A percentile compares a stretch with the other conserved stretches of the same genome.
Evolutionary conservation across 805 yeast genomes (phyloP).

Genomic region (Candida sanyiensis): DNA sequence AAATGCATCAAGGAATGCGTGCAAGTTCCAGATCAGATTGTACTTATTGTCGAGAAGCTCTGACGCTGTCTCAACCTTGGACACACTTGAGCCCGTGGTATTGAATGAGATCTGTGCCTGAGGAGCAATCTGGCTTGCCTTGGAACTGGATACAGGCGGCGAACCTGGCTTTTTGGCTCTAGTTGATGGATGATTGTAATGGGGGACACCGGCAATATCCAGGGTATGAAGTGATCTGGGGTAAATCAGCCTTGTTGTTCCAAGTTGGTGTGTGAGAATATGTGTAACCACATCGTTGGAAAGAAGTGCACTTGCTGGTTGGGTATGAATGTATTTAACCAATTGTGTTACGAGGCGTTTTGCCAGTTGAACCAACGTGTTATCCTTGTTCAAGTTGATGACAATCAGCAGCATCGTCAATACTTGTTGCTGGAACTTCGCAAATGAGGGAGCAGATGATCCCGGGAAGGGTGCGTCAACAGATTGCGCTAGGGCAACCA

Average conservation of each 20-base stretch:
- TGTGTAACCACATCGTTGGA: neutral
- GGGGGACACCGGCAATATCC: constrained; percentile 4
- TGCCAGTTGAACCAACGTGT: neutral
- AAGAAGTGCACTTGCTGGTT: constrained; percentile 1
- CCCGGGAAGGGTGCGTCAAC: neutral
- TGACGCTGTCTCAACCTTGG: constrained; percentile 1
- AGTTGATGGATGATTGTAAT: neutral
- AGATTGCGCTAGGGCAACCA: neutral
- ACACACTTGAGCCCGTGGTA: neutral
- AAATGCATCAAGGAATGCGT: constrained; percentile 33
- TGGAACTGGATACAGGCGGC: neutral
- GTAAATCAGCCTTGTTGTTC: neutral
- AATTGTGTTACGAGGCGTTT: constrained; percentile 1
- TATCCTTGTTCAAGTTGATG: constrained; percentile 3
- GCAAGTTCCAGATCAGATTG: constrained; percentile 38
- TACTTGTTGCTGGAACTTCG: constrained; percentile 1
- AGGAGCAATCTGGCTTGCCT: neutral
- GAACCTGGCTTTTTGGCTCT: no score
- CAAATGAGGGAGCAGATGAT: neutral
- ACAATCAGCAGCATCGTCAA: constrained; percentile 2
- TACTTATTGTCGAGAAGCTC: constrained; percentile 29
- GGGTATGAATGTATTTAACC: constrained; percentile 1
- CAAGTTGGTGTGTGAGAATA: neutral
- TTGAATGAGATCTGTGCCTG: constrained; percentile 5
- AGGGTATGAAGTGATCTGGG: constrained; percentile 1